Percentiles rank a stretch among this genome's conserved stretches.
These are phyloP conservation scores for Sungouiella blattae DNA, from an alignment of 805 yeast genomes.

Conservation along the genomic window DNA sequence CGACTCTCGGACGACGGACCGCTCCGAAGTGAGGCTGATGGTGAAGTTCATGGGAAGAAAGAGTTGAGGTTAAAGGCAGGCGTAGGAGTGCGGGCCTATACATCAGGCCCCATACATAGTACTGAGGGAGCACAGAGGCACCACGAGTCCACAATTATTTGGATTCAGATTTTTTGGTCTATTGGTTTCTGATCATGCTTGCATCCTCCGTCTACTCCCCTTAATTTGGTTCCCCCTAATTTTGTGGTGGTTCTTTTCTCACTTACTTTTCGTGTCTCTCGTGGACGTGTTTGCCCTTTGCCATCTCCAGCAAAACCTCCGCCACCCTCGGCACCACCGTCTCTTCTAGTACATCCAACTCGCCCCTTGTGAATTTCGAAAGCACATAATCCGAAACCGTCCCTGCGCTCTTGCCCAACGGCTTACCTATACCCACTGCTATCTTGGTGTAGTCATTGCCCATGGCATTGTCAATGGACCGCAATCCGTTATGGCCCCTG, in stretches of 20 bases:
- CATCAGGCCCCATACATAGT: too few species aligned
- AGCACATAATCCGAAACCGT: constrained; percentile 64
- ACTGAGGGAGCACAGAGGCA: too few species aligned
- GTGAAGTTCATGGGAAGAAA: constrained; percentile 49
- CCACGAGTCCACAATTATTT: too few species aligned
- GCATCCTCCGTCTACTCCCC: too few species aligned
- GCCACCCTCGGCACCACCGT: constrained; percentile 41
- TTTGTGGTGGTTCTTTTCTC: background rate
- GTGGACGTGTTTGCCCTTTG: constrained; percentile 10
- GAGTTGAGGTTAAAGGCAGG: too few species aligned
- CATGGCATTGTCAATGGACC: constrained; percentile 46
- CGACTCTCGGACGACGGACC: constrained; percentile 52
- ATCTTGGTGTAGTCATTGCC: constrained; percentile 61
- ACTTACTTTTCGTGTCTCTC: constrained; percentile 1
- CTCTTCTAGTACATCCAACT: constrained; percentile 37
- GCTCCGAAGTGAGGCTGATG: constrained; percentile 47
- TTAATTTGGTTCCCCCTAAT: too few species aligned
- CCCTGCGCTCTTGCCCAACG: constrained; percentile 42
- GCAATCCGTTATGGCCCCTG: constrained; percentile 84
- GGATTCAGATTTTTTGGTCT: too few species aligned
- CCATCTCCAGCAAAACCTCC: constrained; percentile 34
- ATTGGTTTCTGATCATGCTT: too few species aligned
- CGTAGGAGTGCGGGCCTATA: background rate
- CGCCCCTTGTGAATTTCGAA: constrained; percentile 45
- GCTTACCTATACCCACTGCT: constrained; percentile 76